Evolutionary conservation across 2,329 filamentous ascomycete species (phyloP), one percentile per base, ranked within the genome.

Genomic region (Aureobasidium zeae): DNA sequence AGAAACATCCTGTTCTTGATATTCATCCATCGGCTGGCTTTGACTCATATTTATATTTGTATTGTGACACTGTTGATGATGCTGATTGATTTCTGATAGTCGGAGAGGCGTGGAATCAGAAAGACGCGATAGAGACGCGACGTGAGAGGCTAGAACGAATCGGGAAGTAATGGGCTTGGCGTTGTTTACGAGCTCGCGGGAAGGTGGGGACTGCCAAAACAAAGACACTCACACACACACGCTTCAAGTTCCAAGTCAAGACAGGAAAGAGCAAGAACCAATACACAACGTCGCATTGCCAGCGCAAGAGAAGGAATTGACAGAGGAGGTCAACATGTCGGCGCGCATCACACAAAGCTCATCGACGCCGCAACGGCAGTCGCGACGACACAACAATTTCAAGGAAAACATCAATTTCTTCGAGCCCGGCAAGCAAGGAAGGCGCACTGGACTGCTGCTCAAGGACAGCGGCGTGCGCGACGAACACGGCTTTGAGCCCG

Each of bases 401-500:
- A 50, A 50, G 31, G 46, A 50, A 31, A 50, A 50, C 35, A 41
- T 49, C 11, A 38, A 46, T 30, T 50, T 48, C 39, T 50, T 50
- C 32, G 49, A 50, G 26, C 42, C 46, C 13, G 49, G 49, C 20
- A 48, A 50, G 29, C 39, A 50, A 28, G 49, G 51, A 39, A 95
- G 89, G 54, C 93, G 94, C 73, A 98, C 91, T 1, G 91, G 91
- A 32, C 75, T 94, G 19, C 83, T 79, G 1, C 65, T 96, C 22
- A 77, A 79, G 55, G 86, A 94, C 56, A 78, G 71, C 44, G 86
- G 86, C 41, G 70, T 80, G 48, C 83, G 86, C 65, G 89, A 96
- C 65, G 87, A 93, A 61, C 72, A 94, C 71, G 91, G 89, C 62
- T 79, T 98, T 69, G 86, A 95, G 60, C 82, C 85, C 25, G 74